A percentile compares a stretch with the other conserved stretches of the same genome.
phyloP scores from a whole-genome alignment of 2,329 filamentous ascomycete species.

The Emergomyces africanus region DNA sequence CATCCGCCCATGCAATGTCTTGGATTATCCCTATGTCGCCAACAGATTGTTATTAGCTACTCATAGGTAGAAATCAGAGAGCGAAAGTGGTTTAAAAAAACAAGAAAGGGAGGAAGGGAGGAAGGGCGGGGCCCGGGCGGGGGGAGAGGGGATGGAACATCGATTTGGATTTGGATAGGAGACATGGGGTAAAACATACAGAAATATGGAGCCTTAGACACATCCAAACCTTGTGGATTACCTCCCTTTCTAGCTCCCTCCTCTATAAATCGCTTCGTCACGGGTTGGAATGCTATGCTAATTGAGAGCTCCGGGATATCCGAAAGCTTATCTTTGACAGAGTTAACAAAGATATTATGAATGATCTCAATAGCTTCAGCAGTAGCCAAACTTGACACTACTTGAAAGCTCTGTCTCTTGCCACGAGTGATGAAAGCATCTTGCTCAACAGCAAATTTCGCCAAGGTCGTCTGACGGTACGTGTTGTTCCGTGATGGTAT shows the following conservation, averaged over 20 bases:
- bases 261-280: conserved; percentile 2
- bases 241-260: background rate
- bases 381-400: background rate
- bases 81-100: background rate
- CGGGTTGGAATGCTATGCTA: background rate
- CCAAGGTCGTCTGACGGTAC: background rate
- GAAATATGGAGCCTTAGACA: background rate
- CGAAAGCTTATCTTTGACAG: background rate
- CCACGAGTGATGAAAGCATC: background rate
- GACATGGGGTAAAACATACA: background rate
- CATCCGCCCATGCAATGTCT: conserved; percentile 3
- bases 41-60: background rate
- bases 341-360: background rate
- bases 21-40: background rate
- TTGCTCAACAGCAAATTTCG: background rate
- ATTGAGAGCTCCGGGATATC: background rate
- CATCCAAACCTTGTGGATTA: conserved; percentile 1
- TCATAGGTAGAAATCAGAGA: background rate
- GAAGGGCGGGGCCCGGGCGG: no score
- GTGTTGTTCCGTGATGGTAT: background rate
- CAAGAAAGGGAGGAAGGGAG: no score
- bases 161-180: background rate
- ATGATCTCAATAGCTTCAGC: background rate
- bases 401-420: background rate
- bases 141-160: background rate